phyloP scores from a whole-genome alignment of 129 eudicot species.

The Flaveria trinervia region DNA sequence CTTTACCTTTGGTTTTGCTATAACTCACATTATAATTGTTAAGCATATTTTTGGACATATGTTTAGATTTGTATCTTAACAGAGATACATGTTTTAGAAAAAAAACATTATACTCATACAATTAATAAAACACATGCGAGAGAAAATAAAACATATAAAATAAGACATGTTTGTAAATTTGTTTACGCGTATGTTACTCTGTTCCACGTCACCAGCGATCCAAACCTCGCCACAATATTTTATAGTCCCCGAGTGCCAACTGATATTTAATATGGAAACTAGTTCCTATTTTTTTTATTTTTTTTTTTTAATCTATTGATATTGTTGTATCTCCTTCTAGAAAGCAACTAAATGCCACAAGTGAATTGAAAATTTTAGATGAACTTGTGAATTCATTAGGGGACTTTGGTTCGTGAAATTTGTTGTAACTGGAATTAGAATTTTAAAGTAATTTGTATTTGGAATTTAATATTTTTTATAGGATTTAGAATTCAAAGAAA shows the following conservation, averaged over 20 bases:
- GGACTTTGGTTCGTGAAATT: too few relatives aligned
- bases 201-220: neutral
- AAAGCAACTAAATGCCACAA: conserved; percentile 19
- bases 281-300: neutral
- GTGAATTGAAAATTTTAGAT: neutral
- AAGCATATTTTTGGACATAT: too few relatives aligned
- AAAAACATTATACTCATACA: too few relatives aligned
- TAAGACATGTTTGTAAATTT: neutral
- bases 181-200: neutral
- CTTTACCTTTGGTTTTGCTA: too few relatives aligned
- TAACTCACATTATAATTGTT: too few relatives aligned
- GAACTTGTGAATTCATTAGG: neutral
- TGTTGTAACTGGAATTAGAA: too few relatives aligned
- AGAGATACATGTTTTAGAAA: too few relatives aligned
- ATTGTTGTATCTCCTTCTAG: conserved; percentile 25
- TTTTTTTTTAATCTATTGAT: neutral
- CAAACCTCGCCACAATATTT: neutral
- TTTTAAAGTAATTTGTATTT: too few relatives aligned
- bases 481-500: too few relatives aligned
- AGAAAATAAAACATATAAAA: too few relatives aligned
- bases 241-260: conserved; percentile 9
- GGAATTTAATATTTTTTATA: too few relatives aligned
- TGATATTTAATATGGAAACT: neutral
- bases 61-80: too few relatives aligned
- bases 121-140: neutral